These are phyloP conservation scores for Bipolaris victoriae DNA, from an alignment of 2,329 filamentous ascomycete genomes.

Conservation along the genomic window DNA sequence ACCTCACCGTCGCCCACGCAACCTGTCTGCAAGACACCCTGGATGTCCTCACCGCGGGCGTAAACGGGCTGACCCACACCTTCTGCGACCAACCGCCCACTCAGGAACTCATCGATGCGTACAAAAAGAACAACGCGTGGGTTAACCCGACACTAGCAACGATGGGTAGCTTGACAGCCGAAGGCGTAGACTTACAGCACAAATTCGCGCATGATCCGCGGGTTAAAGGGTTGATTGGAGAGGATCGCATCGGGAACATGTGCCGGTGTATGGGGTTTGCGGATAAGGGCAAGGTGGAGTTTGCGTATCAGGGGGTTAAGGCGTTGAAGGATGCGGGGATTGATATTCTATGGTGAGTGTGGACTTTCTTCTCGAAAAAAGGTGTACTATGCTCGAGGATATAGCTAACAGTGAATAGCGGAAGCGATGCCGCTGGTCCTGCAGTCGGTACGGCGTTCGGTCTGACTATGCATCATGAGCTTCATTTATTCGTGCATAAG, in stretches of 20 bases:
- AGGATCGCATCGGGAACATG: conserved; percentile 44
- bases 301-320: conserved; percentile 53
- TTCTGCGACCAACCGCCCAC: conserved; percentile 51
- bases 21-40: conserved; percentile 50
- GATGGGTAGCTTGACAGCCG: conserved; percentile 50
- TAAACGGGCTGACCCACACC: conserved; percentile 54
- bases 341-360: conserved; percentile 49
- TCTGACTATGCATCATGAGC: conserved; percentile 52
- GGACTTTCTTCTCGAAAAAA: rapidly evolving
- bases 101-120: conserved; percentile 50
- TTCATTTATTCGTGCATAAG: conserved; percentile 51
- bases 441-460: conserved; percentile 54
- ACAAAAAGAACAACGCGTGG: conserved; percentile 52
- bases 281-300: conserved; percentile 42
- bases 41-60: conserved; percentile 50
- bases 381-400: neutral
- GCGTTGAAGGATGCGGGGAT: conserved; percentile 50
- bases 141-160: conserved; percentile 52
- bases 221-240: conserved; percentile 42
- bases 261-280: conserved; percentile 52
- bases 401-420: conserved; percentile 35
- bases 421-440: conserved; percentile 52
- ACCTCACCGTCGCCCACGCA: conserved; percentile 52
- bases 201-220: conserved; percentile 51
- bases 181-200: conserved; percentile 50